Conservation (phyloP, 768 basidiomycete genomes). For the Pleurotus salmoneostramineus region DNA sequence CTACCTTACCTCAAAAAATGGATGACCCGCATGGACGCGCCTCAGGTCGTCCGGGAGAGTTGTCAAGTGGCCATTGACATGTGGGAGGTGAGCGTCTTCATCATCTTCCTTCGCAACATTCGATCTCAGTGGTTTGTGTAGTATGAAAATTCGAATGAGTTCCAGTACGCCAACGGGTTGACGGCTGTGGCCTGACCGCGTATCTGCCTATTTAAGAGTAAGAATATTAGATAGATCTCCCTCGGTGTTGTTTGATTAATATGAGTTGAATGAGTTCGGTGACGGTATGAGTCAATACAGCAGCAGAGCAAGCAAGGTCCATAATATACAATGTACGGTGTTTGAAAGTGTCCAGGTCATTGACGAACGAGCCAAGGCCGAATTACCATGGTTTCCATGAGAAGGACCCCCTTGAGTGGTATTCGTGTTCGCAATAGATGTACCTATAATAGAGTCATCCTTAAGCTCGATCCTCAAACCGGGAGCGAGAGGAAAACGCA, state of each 20-base stretch:
- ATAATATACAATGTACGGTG: background rate
- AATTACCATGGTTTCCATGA: background rate
- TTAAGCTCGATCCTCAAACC: background rate
- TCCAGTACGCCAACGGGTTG: slow-evolving; percentile 66
- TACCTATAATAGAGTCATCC: background rate
- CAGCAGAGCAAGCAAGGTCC: background rate
- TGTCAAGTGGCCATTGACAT: slow-evolving; percentile 96
- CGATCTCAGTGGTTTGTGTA: slow-evolving; percentile 20
- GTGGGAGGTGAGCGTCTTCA: slow-evolving; percentile 64
- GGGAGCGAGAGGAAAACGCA: slow-evolving; percentile 15
- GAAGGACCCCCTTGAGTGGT: background rate
- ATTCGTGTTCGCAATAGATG: background rate
- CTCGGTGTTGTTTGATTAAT: too few species aligned
- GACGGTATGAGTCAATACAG: background rate
- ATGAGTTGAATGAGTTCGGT: too few species aligned
- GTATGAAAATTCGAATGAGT: slow-evolving; percentile 80
- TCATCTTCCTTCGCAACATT: background rate
- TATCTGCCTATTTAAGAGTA: background rate
- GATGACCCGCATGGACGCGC: slow-evolving; percentile 73
- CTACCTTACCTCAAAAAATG: slow-evolving; percentile 84
- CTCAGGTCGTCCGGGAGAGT: slow-evolving; percentile 89
- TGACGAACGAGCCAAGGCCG: background rate
- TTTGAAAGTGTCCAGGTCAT: background rate
- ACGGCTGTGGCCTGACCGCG: slow-evolving; percentile 6
- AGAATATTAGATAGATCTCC: too few species aligned